A percentile compares a stretch with the other conserved stretches of the same genome.
Evolutionary conservation across 2,329 filamentous ascomycete species (phyloP).

Genomic region (Fusarium tanahbumbuense): DNA sequence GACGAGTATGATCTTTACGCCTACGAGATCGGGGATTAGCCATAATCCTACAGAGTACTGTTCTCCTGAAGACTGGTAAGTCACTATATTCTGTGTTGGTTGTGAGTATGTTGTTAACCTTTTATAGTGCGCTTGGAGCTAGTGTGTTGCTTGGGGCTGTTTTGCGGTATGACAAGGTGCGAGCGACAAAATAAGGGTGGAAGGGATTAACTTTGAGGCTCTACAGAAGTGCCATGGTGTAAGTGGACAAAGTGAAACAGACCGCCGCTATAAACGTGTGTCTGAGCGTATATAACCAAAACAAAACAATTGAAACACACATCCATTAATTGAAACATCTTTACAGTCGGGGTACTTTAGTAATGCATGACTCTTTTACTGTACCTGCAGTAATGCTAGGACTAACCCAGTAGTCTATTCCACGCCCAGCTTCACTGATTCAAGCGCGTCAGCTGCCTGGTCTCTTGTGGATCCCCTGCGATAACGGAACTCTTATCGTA

Average conservation of each 20-base stretch:
- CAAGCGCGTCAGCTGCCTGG: conserved; percentile 35
- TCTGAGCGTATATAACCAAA: neutral
- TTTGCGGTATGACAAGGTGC: conserved; percentile 4
- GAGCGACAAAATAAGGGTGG: neutral
- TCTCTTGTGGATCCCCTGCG: conserved; percentile 9
- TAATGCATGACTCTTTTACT: neutral
- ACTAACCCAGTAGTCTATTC: neutral
- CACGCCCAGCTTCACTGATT: neutral
- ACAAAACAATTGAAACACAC: neutral
- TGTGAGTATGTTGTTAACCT: neutral
- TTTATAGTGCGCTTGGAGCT: neutral
- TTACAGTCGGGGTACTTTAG: too few species aligned
- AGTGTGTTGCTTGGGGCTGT: conserved; percentile 11
- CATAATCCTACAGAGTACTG: conserved; percentile 12
- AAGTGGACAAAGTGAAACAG: neutral
- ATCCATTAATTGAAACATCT: neutral
- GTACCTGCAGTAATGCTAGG: neutral
- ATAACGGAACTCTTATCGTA: conserved; percentile 42
- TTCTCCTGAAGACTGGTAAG: conserved; percentile 13
- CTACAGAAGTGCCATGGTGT: neutral
- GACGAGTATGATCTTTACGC: conserved; percentile 23
- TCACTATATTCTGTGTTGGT: rapidly evolving
- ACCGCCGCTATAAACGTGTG: neutral
- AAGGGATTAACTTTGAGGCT: neutral
- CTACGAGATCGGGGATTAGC: conserved; percentile 10